Evolutionary conservation across 768 basidiomycete genomes (phyloP), one percentile per base, ranked within the genome.

Genomic region (Kwoniella dejecticola): DNA sequence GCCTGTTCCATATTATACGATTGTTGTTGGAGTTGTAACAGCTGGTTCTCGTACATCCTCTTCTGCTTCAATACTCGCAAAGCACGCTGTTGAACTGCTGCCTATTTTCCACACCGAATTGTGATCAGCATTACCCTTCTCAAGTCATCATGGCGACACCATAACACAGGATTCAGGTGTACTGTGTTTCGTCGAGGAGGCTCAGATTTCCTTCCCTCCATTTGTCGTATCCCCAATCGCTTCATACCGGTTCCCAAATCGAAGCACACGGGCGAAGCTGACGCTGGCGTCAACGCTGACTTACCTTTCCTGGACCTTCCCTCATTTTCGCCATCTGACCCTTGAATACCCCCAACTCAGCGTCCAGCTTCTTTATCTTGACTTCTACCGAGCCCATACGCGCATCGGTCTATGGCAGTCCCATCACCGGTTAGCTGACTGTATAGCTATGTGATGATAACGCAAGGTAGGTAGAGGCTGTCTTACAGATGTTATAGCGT

Each of bases 1-100:
- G 94, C 89, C 56, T 90, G 92, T 81, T 99, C 94, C 90, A 98
- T 98, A 80, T 99, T 98, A 82, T 91, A 98, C 23, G 90, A 88
- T 79, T 98, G 96, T 77, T 98, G 96, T 27, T 89, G 83, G 15
- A 99, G 83, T 78, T 96, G 92, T 8, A 86, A 83, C 38, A 98
- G 84, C 78, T 99, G 96, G 13, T 83, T 83, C 77, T 99, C 96
- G 57, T 78, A 81, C 90, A 97, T 87, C 80, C 86, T 84, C 83
- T 91, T 97, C 82, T 98, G 96, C 80, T 91, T 92, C 41, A 99
- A 83, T 2, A 90, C 90, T 46, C 91, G 84, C 58, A 98, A 80
- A 1, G 96, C 96, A n/a, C 96, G 87, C 78, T 94, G 88, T 78
- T 95, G 90, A 38, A 98, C 89, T 2, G 96, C 94, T 63, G 57